Base-by-base conservation (phyloP, 177 flowering plant species). In the Vitis hybrid region DNA sequence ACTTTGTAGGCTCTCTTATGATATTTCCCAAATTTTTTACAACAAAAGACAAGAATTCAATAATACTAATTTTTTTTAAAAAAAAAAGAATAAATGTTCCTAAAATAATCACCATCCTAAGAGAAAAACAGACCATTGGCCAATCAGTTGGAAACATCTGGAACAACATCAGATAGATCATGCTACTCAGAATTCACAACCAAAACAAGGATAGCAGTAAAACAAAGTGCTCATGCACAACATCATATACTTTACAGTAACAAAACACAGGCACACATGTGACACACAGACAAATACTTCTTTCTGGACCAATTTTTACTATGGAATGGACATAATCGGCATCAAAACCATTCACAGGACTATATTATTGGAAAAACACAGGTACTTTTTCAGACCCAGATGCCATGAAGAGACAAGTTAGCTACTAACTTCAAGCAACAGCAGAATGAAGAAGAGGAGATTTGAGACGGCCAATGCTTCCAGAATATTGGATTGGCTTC, bases 381-480 rank as follows among this genome's bases (percentile, higher is more conserved):
- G 2, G 29, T 48, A 10, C 15, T 49, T 64, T 64, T 39, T 11
- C 10, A 64, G 1, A 12, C 20, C n/a, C 5, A 64, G 29, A 39
- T 15, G 14, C 5, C 51, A 13, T n/a, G 29, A 5, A 13, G 15
- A 61, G n/a, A 10, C 15, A 20, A 20, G 26, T 16, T 12, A 60
- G 13, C 22, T 8, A 13, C 33, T 15, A 62, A 57, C 16, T 68
- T 80, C 80, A 78, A 55, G 67, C 75, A 64, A 75, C 69, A 71
- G 64, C 48, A 66, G 69, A 58, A 60, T 70, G 71, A 68, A 92
- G 93, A 72, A 90, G 97, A 12, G 94, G 97, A 74, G 96, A 39
- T 58, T 9, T 80, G 66, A 50, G 82, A 18, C 78, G 60, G 57
- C 80, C 84, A 12, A 19, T 61, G 64, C 72, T 69, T 66, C 67